Conservation (phyloP, 2,329 filamentous ascomycete genomes). For the Diplocarpon mali region DNA sequence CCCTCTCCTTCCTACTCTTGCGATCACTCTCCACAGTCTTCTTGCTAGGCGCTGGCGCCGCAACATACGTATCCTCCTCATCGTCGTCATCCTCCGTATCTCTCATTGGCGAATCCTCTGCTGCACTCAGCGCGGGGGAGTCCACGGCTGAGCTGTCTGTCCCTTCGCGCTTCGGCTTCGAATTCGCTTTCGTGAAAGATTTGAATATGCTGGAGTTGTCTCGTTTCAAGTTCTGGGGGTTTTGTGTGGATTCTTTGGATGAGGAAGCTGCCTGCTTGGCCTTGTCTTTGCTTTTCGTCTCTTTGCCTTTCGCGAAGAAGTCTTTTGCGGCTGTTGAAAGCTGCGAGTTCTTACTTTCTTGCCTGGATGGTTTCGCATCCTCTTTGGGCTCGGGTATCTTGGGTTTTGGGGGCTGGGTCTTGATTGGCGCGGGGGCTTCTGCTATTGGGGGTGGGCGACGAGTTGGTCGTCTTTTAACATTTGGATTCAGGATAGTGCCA, state of each 20-base stretch:
- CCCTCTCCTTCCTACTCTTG: slow-evolving; percentile 47
- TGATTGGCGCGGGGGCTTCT: slow-evolving; percentile 27
- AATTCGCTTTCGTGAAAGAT: slow-evolving; percentile 62
- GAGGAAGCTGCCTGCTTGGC: slow-evolving; percentile 15
- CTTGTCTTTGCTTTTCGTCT: slow-evolving; percentile 26
- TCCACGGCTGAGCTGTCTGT: slow-evolving; percentile 30
- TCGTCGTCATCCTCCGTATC: slow-evolving; percentile 47
- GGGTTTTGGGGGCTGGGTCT: slow-evolving; percentile 12
- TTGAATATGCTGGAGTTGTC: slow-evolving; percentile 59
- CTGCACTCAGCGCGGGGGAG: slow-evolving; percentile 24
- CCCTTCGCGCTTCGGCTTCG: slow-evolving; percentile 39
- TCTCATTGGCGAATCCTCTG: slow-evolving; percentile 43
- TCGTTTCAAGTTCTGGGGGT: slow-evolving; percentile 38
- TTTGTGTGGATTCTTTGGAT: slow-evolving; percentile 22
- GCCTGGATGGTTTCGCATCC: slow-evolving; percentile 10
- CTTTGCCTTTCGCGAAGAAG: slow-evolving; percentile 29
- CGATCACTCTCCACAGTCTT: slow-evolving; percentile 24
- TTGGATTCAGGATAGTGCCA: slow-evolving; percentile 64
- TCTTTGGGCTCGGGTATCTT: slow-evolving; percentile 9
- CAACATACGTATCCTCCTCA: slow-evolving; percentile 37
- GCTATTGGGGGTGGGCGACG: slow-evolving; percentile 21
- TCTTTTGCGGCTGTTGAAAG: slow-evolving; percentile 27
- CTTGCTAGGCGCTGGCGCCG: slow-evolving; percentile 31
- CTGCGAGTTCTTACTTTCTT: slow-evolving; percentile 18
- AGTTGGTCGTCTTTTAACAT: slow-evolving; percentile 41